phyloP scores from a whole-genome alignment of 352 stramenopile genomes.

The Phytophthora gonapodyides region DNA sequence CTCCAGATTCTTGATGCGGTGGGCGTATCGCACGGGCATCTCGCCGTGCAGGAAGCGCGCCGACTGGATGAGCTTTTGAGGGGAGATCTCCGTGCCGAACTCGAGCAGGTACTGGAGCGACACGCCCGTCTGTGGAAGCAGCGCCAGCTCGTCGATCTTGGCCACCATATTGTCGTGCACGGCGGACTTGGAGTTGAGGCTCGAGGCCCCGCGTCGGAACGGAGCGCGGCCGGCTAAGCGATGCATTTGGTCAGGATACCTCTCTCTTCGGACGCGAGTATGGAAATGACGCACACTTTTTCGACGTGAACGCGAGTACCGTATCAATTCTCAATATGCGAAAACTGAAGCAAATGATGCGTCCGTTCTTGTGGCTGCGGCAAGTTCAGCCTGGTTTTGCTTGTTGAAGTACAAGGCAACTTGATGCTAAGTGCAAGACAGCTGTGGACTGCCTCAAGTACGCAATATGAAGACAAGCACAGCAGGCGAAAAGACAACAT shows the following conservation, averaged over 20 bases:
- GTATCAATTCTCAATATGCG: too few relatives aligned
- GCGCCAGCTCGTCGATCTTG: conserved; percentile 72
- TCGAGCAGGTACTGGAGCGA: conserved; percentile 90
- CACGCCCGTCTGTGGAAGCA: conserved; percentile 82
- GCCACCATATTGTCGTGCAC: conserved; percentile 56
- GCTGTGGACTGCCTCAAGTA: conserved; percentile 13
- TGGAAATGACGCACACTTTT: conserved; percentile 12
- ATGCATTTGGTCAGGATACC: conserved; percentile 5
- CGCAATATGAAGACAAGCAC: background rate
- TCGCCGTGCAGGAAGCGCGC: conserved; percentile 98
- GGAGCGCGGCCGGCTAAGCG: conserved; percentile 8
- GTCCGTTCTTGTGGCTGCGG: too few relatives aligned
- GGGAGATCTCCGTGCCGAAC: conserved; percentile 82
- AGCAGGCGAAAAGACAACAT: background rate
- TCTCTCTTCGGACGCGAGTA: background rate
- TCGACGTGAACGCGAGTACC: too few relatives aligned
- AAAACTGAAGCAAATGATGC: too few relatives aligned
- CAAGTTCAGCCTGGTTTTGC: too few relatives aligned
- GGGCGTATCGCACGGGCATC: conserved; percentile 97
- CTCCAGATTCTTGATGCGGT: conserved; percentile 95
- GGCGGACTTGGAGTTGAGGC: conserved; percentile 13
- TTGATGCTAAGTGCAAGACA: too few relatives aligned
- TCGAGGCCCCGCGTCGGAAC: conserved; percentile 18
- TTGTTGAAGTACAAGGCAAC: too few relatives aligned
- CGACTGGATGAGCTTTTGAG: conserved; percentile 89